Evolutionary conservation across 1,284 basidiomycete species (phyloP).

Genomic region (Tetrapyrgos nigripes): DNA sequence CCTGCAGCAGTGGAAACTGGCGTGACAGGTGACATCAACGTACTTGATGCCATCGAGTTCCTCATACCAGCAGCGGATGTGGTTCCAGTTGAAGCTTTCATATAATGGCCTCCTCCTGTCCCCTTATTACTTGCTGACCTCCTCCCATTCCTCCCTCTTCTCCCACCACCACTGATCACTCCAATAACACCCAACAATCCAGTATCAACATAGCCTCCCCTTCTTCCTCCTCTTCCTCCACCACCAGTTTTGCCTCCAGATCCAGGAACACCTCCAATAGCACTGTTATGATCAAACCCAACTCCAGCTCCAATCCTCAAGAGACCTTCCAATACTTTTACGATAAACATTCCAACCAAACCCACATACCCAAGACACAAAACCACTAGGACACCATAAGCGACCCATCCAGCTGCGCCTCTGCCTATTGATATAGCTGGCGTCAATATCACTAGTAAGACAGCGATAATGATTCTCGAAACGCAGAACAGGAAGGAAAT

Average conservation of each 20-base stretch:
- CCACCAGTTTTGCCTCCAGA: no score
- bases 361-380: constrained; percentile 86
- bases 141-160: constrained; percentile 41
- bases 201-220: constrained; percentile 79
- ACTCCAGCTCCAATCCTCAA: constrained; percentile 83
- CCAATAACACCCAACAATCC: constrained; percentile 87
- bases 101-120: no score
- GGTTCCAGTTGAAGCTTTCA: no score
- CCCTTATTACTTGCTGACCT: no score
- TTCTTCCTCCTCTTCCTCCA: constrained; percentile 38
- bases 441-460: constrained; percentile 88
- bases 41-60: no score
- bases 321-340: constrained; percentile 85
- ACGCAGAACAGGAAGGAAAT: constrained; percentile 93
- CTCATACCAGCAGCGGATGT: no score
- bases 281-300: constrained; percentile 70
- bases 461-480: constrained; percentile 87
- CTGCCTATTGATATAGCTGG: constrained; percentile 82
- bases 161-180: constrained; percentile 75
- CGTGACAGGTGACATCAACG: no score
- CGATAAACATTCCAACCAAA: constrained; percentile 79
- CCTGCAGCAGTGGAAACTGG: no score
- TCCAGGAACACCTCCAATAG: no score
- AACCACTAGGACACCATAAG: constrained; percentile 90
- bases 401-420: constrained; percentile 87